phyloP scores from a whole-genome alignment of 495 filamentous ascomycete genomes.

The Glarea lozoyensis region DNA sequence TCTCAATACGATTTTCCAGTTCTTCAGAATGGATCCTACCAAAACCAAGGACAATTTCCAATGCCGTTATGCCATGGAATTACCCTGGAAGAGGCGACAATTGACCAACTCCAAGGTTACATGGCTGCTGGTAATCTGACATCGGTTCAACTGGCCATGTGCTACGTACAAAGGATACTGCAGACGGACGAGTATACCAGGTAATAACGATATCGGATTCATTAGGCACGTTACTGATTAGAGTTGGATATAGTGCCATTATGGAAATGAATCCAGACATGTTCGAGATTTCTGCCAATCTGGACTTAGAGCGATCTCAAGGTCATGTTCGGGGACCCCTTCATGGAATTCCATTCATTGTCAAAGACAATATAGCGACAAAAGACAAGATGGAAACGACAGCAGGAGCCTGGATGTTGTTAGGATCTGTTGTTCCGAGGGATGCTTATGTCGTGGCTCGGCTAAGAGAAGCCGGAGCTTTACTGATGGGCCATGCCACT shows the following conservation, averaged over 20 bases:
- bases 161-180: slow-evolving; percentile 18
- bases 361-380: slow-evolving; percentile 67
- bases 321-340: slow-evolving; percentile 39
- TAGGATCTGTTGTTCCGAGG: slow-evolving; percentile 55
- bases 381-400: slow-evolving; percentile 64
- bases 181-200: slow-evolving; percentile 18
- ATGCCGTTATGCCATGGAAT: slow-evolving; percentile 55
- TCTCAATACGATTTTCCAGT: slow-evolving; percentile 15
- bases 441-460: slow-evolving; percentile 53
- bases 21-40: slow-evolving; percentile 8
- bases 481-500: slow-evolving; percentile 61
- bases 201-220: slow-evolving; percentile 4
- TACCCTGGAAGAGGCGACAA: slow-evolving; percentile 46
- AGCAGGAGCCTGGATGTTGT: slow-evolving; percentile 37
- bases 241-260: slow-evolving; percentile 26
- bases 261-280: slow-evolving; percentile 52
- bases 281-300: slow-evolving; percentile 35
- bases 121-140: slow-evolving; percentile 13
- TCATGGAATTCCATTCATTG: slow-evolving; percentile 59
- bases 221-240: not conserved
- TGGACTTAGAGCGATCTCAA: slow-evolving; percentile 41
- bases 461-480: slow-evolving; percentile 55
- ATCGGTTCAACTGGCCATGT: slow-evolving; percentile 12
- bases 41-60: slow-evolving; percentile 30
- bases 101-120: slow-evolving; percentile 15